Evolutionary conservation across 176 grass and related monocot species (phyloP), one percentile per base, ranked within the genome.

Genomic region (Zizania latifolia): DNA sequence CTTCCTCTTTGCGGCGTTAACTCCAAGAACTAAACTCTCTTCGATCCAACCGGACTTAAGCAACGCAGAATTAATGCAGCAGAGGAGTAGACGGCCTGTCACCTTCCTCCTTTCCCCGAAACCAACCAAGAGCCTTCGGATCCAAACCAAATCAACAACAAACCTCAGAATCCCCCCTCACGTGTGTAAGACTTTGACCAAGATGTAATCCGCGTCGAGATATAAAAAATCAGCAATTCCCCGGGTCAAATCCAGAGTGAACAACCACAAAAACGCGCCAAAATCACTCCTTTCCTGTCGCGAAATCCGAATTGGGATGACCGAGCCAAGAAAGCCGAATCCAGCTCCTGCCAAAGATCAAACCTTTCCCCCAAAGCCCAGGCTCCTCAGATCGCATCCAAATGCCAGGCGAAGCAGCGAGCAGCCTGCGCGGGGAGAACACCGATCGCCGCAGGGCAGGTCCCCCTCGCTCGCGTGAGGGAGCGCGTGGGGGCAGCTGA

Each of bases 211-310:
- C 68, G 58, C 77, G 19, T 2, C 22, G 46, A 55, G 12, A 6
- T 1, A 22, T 23, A 58, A 71, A 15, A 51, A 36, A 40, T 2
- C 37, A 29, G 40, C 51, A 36, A 53, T 36, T 17, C 30, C 32
- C 19, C 10, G 24, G 62, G 79, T 61, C 85, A 65, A 87, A 78
- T 83, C 74, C 67, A 9, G 14, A 46, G 29, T 6, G 16, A 39
- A 19, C 11, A 16, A 2, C 26, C 33, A 57, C 22, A 28, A 57
- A 38, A 24, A 54, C 1, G 45, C 57, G 35, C 11, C 24, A 34
- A 68, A 29, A 59, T 39, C 15, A 26, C 45, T 59, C 2, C 36
- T 24, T 43, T 68, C 32, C 15, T 12, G 29, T 35, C 44, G 15
- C n/a, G 44, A 53, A 21, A 51, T 39, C 68, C 69, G 10, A 32